Evolutionary conservation across 208 protist species (phyloP), one percentile per base, ranked within the genome.

Genomic region (Vickermania ingenoplastis): DNA sequence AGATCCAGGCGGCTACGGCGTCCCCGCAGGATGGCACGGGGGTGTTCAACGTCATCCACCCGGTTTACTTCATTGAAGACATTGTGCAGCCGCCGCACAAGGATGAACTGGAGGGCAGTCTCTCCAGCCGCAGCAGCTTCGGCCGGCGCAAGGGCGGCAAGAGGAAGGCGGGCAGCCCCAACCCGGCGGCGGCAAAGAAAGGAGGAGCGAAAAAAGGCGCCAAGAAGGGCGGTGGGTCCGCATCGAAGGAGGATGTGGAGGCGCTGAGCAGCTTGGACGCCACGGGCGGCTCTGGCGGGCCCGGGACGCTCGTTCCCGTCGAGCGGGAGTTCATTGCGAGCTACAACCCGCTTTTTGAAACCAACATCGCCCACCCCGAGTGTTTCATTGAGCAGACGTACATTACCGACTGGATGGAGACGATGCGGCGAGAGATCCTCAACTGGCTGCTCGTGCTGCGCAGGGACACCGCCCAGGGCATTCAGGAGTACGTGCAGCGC

Each of bases 391-490:
- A 65, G 11, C 5, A 28, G 11, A 41, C 29, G 27, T 41, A 75
- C 3, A 23, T 83, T 31, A 62, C 61, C 3, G 73, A 55, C 1
- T 78, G 72, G 60, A 56, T 75, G 24, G 62, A 73, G 22, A 58
- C 77, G 57, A 41, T 81, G 27, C 78, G 76, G 5, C 17, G 57
- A 7, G 81, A 87, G 48, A 67, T 82, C 30, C 61, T 83, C 24
- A 64, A 83, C 30, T 83, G 77, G 77, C 63, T 71, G n/a, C 58
- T 83, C 21, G 24, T 29, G 51, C 60, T 83, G 31, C 77, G 69
- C 48, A 53, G 41, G 41, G 51, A 67, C 45, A 52, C 70, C 3
- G 60, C 54, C 25, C 36, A 65, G 55, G 71, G 73, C 56, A 61
- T 63, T 62, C 52, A 67, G 11, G 63, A 63, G 21, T 77, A 77